Conservation (phyloP, 495 filamentous ascomycete species). For the Penicillium maclennaniae region DNA sequence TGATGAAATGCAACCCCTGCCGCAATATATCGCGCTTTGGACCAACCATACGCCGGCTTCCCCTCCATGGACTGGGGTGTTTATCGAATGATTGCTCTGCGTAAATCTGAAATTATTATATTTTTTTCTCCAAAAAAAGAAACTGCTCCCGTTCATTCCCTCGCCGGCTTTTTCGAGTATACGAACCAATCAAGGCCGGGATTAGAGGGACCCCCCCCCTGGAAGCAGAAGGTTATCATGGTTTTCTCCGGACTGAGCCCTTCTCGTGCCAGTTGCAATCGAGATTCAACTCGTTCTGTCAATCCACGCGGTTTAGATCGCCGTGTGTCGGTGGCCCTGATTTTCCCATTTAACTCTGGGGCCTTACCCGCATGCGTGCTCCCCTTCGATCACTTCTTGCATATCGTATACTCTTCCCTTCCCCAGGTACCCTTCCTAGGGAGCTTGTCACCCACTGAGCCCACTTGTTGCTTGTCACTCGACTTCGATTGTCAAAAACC, state of each 20-base stretch:
- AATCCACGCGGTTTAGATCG: constrained; percentile 24
- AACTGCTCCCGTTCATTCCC: too few species aligned
- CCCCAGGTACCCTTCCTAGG: constrained; percentile 1
- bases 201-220: constrained; percentile 13
- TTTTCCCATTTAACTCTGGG: constrained; percentile 37
- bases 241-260: constrained; percentile 24
- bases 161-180: constrained; percentile 10
- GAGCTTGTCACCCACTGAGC: neutral
- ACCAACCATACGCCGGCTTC: constrained; percentile 31
- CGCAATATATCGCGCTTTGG: constrained; percentile 23
- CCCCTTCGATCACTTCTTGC: constrained; percentile 20
- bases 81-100: constrained; percentile 12
- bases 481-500: too few species aligned
- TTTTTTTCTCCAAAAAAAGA: too few species aligned
- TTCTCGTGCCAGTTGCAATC: constrained; percentile 34
- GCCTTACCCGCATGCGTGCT: constrained; percentile 31
- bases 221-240: constrained; percentile 26
- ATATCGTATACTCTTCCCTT: constrained; percentile 27
- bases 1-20: constrained; percentile 14
- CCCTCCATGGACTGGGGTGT: constrained; percentile 18
- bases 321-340: constrained; percentile 16
- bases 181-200: constrained; percentile 19
- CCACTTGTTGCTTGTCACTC: neutral
- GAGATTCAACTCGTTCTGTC: constrained; percentile 22
- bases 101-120: neutral